Conservation (phyloP, 805 yeast species). For the Kodamaea lidongshanica region DNA sequence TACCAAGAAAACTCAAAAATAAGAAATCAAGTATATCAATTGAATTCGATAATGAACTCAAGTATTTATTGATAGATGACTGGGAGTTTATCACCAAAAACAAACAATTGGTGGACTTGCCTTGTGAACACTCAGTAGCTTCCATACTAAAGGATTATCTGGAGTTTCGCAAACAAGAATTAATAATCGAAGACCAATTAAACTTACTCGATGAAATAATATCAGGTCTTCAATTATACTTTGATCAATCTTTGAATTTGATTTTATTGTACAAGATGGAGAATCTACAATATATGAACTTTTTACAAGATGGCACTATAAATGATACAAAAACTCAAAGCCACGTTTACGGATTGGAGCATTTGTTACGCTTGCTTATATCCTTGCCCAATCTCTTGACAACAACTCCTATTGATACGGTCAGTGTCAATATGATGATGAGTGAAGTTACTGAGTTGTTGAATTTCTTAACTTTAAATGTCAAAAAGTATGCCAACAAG, state of each 20-base stretch:
- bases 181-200: slow-evolving; percentile 10
- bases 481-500: slow-evolving; percentile 26
- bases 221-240: slow-evolving; percentile 63
- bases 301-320: slow-evolving; percentile 30
- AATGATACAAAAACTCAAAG: slow-evolving; percentile 28
- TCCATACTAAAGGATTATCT: slow-evolving; percentile 51
- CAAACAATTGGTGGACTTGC: slow-evolving; percentile 61
- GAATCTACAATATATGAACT: slow-evolving; percentile 60
- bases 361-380: slow-evolving; percentile 69
- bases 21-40: slow-evolving; percentile 55
- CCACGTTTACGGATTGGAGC: slow-evolving; percentile 66
- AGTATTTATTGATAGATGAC: slow-evolving; percentile 74
- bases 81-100: slow-evolving; percentile 90
- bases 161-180: slow-evolving; percentile 13
- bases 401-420: slow-evolving; percentile 75
- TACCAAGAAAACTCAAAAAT: slow-evolving; percentile 10
- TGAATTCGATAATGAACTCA: slow-evolving; percentile 58
- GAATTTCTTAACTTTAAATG: slow-evolving; percentile 43
- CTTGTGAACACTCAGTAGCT: slow-evolving; percentile 49
- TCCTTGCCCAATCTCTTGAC: slow-evolving; percentile 79
- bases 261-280: slow-evolving; percentile 70
- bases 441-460: slow-evolving; percentile 44
- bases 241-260: slow-evolving; percentile 66
- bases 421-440: slow-evolving; percentile 52
- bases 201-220: slow-evolving; percentile 56